Evolutionary conservation across 805 yeast genomes (phyloP), one percentile per base, ranked within the genome.

Genomic region (Metschnikowia koreensis): DNA sequence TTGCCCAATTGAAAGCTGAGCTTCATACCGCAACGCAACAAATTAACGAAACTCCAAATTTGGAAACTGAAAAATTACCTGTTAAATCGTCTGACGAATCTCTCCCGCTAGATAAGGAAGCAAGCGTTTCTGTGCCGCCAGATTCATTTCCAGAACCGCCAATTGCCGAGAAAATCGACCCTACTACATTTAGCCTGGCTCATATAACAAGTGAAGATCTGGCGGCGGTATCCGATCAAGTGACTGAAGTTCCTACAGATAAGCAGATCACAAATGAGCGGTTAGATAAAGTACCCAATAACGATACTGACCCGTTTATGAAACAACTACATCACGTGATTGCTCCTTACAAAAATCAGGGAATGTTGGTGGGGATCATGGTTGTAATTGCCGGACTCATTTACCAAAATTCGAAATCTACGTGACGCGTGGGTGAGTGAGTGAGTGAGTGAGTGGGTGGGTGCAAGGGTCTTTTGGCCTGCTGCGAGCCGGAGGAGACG

Each of bases 331-430:
- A 47, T 12, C 47, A 47, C 41, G 43, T 38, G 17, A 31, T 55
- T n/a, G 15, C 28, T 10, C 52, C 46, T 12, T 55, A 55, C 46
- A 48, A 44, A 26, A 55, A 50, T 44, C 57, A 55, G 16, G 60
- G 59, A 3, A 48, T 48, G 31, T 36, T 49, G 36, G 41, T 53
- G 13, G 60, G 60, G 9, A 33, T 55, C 11, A 16, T 48, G 10
- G 56, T 57, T 13, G 59, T 54, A 11, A 52, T 57, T 29, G 59
- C 59, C 5, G 60, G 60, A 11, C 53, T 55, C 36, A 16, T 55
- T 9, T 57, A 57, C 46, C 55, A 53, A 50, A 51, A 38, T 17
- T 44, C 53, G 12, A 38, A 44, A 31, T 47, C 47, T 10, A 17
- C 29, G 12, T 47, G 38, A 47, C 34, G 38, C 2, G n/a, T 8